phyloP scores from a whole-genome alignment of 148 eudicot genomes.

The Rheum nobile region DNA sequence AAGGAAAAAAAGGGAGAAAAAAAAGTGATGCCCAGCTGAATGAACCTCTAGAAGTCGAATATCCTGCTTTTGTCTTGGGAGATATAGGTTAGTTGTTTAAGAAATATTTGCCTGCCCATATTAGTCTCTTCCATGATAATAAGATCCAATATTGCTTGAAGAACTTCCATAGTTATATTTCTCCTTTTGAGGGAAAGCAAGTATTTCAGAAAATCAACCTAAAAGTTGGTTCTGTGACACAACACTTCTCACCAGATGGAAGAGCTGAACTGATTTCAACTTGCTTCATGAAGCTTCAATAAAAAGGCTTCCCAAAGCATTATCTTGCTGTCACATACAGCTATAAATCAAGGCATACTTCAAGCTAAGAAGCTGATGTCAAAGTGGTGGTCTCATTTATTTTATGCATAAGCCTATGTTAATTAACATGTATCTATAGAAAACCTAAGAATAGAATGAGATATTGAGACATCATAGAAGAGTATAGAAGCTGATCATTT shows the following conservation, averaged over 20 bases:
- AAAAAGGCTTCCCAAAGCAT: neutral
- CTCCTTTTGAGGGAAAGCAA: neutral
- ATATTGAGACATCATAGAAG: neutral
- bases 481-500: neutral
- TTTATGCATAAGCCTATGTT: neutral
- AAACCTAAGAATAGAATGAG: neutral
- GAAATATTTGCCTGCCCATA: neutral
- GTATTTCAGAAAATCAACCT: neutral
- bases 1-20: neutral
- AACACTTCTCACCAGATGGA: neutral
- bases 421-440: neutral
- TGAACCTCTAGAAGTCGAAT: neutral
- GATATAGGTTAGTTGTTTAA: neutral
- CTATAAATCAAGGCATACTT: neutral
- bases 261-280: neutral
- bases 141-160: neutral
- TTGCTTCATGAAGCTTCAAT: neutral
- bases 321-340: neutral
- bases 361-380: neutral
- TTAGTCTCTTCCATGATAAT: neutral
- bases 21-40: neutral
- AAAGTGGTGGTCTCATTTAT: neutral
- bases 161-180: neutral
- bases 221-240: neutral
- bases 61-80: constrained; percentile 5